Percentiles rank a stretch among this genome's conserved stretches.
Evolutionary conservation across 139 green algal species (phyloP).

Genomic region (Monoraphidium neglectum): DNA sequence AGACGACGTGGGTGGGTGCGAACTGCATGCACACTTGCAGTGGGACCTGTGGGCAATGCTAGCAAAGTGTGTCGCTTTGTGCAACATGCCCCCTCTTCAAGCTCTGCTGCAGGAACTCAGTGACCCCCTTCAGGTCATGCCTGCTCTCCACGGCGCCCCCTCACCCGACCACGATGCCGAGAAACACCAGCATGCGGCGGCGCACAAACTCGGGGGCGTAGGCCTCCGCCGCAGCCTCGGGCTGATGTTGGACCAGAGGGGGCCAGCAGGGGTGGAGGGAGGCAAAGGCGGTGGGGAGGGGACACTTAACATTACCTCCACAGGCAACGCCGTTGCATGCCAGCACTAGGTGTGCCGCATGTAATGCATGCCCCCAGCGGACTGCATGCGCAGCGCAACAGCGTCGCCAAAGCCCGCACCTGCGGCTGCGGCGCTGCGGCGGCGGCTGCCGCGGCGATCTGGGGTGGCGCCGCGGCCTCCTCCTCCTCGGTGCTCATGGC

Average conservation of each 20-base stretch:
- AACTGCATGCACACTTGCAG: neutral
- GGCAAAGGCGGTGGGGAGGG: too few relatives aligned
- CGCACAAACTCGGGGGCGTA: conserved; percentile 69
- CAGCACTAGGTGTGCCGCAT: neutral
- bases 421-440: too few relatives aligned
- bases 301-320: too few relatives aligned
- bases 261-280: too few relatives aligned
- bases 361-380: neutral
- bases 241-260: too few relatives aligned
- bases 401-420: too few relatives aligned
- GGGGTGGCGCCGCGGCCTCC: neutral
- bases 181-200: conserved; percentile 72
- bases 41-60: neutral
- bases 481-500: neutral
- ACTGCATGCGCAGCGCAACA: neutral
- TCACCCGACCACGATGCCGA: conserved; percentile 78
- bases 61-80: neutral
- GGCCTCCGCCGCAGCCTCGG: neutral
- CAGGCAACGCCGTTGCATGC: too few relatives aligned
- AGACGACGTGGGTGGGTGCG: too few relatives aligned
- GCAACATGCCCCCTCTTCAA: too few relatives aligned
- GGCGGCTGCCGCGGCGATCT: too few relatives aligned
- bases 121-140: too few relatives aligned
- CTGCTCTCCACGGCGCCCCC: neutral
- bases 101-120: neutral